phyloP scores from a whole-genome alignment of 139 green algal genomes.

The Volvox reticuliferus region DNA sequence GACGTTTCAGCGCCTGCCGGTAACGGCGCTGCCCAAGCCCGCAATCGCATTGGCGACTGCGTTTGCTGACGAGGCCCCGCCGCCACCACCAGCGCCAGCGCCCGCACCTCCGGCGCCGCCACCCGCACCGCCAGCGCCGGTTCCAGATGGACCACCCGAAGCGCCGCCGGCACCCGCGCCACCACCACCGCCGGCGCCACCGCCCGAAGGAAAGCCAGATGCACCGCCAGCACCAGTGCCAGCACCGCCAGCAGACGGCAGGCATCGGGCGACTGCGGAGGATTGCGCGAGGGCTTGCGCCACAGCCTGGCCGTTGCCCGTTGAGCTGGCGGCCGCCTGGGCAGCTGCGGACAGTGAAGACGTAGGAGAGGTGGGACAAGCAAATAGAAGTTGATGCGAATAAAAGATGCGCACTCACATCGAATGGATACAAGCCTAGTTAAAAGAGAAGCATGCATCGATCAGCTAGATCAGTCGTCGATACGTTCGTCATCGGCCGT shows the following conservation, averaged over 20 bases:
- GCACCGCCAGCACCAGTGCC: not conserved
- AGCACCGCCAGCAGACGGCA: not conserved
- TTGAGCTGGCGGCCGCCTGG: slow-evolving; percentile 22
- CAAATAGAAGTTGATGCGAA: not conserved
- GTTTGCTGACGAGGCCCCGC: not conserved
- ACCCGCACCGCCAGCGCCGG: not conserved
- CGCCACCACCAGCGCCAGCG: not conserved
- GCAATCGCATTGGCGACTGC: slow-evolving; percentile 13
- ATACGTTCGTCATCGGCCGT: not conserved
- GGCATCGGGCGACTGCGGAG: not conserved
- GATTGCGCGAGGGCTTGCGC: slow-evolving; percentile 43
- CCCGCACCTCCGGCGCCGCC: not conserved
- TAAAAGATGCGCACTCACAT: too few relatives aligned
- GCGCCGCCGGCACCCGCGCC: not conserved
- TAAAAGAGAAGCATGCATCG: not conserved
- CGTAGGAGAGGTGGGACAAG: not conserved
- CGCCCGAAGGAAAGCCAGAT: not conserved
- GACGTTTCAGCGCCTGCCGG: too few relatives aligned
- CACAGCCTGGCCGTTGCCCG: slow-evolving; percentile 29
- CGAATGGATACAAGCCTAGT: not conserved
- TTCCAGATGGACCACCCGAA: not conserved
- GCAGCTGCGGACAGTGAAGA: slow-evolving; percentile 15
- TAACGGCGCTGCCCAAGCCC: not conserved
- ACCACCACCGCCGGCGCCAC: not conserved
- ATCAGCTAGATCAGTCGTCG: not conserved